A percentile compares a stretch with the other conserved stretches of the same genome.
Evolutionary conservation across 805 yeast species (phyloP).

Genomic region (Metschnikowia bowlesiae): DNA sequence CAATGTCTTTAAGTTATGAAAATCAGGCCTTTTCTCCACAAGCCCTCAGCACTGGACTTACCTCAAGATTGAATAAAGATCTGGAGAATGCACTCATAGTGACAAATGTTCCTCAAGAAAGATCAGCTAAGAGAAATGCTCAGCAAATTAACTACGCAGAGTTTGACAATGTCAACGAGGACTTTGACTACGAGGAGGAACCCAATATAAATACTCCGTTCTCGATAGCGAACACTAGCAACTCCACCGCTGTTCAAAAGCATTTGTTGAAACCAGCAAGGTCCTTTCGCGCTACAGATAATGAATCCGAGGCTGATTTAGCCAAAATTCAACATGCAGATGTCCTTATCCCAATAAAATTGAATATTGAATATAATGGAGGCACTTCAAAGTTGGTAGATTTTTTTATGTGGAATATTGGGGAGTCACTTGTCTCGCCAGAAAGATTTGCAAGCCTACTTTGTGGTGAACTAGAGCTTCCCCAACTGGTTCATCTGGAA

Average conservation of each 20-base stretch:
- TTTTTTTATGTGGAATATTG: conserved; percentile 68
- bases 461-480: conserved; percentile 80
- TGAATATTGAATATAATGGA: conserved; percentile 56
- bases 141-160: conserved; percentile 80
- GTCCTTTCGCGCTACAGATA: conserved; percentile 6
- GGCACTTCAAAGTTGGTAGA: conserved; percentile 50
- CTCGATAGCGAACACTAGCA: conserved; percentile 31
- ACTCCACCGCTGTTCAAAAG: conserved; percentile 28
- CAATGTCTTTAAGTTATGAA: conserved; percentile 14
- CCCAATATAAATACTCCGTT: conserved; percentile 11
- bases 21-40: conserved; percentile 51
- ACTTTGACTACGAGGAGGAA: conserved; percentile 30
- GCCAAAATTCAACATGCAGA: conserved; percentile 19
- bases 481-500: conserved; percentile 55
- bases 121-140: conserved; percentile 71
- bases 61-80: conserved; percentile 60
- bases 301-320: conserved; percentile 1
- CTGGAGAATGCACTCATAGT: conserved; percentile 69
- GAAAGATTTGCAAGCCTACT: conserved; percentile 70
- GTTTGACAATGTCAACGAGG: conserved; percentile 59
- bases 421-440: conserved; percentile 64
- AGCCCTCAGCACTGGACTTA: conserved; percentile 72
- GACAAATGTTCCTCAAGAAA: conserved; percentile 63
- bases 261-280: conserved; percentile 20
- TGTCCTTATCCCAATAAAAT: conserved; percentile 59